A percentile compares a stretch with the other conserved stretches of the same genome.
phyloP scores from a whole-genome alignment of 345 rosid genomes.

The Eucalyptus pauciflora region DNA sequence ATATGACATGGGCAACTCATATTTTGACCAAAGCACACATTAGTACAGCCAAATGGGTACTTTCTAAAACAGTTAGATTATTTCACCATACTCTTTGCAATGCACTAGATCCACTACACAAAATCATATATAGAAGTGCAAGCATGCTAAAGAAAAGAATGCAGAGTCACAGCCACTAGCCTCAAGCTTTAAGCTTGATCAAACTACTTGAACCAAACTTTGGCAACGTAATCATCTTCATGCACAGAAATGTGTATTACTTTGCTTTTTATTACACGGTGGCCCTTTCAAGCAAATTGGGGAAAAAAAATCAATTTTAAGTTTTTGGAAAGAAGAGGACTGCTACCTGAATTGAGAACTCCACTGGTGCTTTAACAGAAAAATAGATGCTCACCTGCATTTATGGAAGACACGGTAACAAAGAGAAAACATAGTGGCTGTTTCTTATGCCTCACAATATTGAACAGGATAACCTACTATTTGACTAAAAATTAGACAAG shows the following conservation, averaged over 20 bases:
- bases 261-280: not conserved
- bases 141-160: not conserved
- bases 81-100: not conserved
- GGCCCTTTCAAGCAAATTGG: not conserved
- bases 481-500: not conserved
- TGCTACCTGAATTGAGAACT: constrained; percentile 67
- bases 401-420: not conserved
- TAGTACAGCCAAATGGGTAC: not conserved
- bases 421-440: not conserved
- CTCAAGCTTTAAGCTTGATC: not conserved
- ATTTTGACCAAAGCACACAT: not conserved
- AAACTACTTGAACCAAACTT: not conserved
- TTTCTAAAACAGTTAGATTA: not conserved
- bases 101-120: not conserved
- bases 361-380: constrained; percentile 75
- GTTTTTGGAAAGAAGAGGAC: not conserved
- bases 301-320: not conserved
- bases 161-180: not conserved
- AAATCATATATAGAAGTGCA: not conserved
- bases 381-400: constrained; percentile 80
- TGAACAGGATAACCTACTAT: not conserved
- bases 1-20: not conserved
- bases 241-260: not conserved
- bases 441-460: not conserved
- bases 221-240: not conserved